A percentile compares a stretch with the other conserved stretches of the same genome.
These are phyloP conservation scores for Cinnamomum chago DNA, from an alignment of 164 flowering plant species.

Conservation along the genomic window DNA sequence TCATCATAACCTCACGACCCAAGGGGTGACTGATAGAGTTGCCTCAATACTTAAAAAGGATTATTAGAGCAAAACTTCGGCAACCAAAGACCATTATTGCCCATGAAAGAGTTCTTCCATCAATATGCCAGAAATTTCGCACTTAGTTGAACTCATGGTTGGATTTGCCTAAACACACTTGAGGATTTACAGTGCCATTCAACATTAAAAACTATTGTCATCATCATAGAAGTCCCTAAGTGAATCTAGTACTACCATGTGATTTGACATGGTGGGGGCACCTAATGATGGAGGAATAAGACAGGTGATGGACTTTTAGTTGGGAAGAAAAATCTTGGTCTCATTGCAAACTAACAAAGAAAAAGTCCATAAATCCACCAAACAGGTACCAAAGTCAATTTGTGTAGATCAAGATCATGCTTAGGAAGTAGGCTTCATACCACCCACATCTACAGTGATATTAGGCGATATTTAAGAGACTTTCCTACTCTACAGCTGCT, in stretches of 20 bases:
- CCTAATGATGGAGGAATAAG: conserved; percentile 3
- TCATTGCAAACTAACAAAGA: not conserved
- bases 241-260: not conserved
- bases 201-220: not conserved
- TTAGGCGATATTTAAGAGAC: not conserved
- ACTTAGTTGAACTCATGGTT: not conserved
- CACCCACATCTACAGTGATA: not conserved
- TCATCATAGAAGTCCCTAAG: not conserved
- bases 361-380: conserved; percentile 1
- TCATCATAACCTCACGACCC: not conserved
- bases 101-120: not conserved
- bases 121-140: not conserved
- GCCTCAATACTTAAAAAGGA: not conserved
- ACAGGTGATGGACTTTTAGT: not conserved
- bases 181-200: not conserved
- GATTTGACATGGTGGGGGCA: not conserved
- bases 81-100: not conserved
- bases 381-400: conserved; percentile 2
- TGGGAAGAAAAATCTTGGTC: conserved; percentile 8
- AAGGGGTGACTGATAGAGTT: not conserved
- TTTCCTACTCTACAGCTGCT: not conserved
- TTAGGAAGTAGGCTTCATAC: conserved; percentile 7
- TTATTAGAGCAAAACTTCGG: not conserved
- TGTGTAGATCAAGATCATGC: not conserved
- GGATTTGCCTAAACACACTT: not conserved